Evolutionary conservation across 148 eudicot genomes (phyloP), one percentile per base, ranked within the genome.

Genomic region (Vaccinium macrocarpon): DNA sequence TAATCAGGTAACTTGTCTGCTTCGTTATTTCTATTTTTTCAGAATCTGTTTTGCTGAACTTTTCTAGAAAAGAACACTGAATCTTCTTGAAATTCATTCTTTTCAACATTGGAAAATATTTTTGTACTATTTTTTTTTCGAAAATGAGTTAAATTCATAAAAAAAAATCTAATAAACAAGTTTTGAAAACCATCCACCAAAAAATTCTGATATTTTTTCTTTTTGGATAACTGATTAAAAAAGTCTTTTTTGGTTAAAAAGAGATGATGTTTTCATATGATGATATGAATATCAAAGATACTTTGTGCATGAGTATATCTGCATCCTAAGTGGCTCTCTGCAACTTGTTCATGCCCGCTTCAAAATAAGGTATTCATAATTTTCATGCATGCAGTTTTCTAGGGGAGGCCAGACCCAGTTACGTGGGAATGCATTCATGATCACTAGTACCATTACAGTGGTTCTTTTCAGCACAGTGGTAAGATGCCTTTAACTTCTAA

Each of bases 391-490:
- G 89, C 90, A 94, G 98, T 94, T 94, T 83, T 91, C 94, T 16
- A 86, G 82, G 70, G 84, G 61, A 42, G 95, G 98, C 32, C 89
- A 91, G 53, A 92, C 98, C 35, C 88, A 89, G 76, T 84, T 88
- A 83, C 94, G 82, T 48, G 93, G 85, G 68, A 91, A 91, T 86
- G 94, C 98, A 7, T 86, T 94, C 85, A 90, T 94, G 98, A 94
- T 94, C 82, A 94, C 98, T 66, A 91, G 95, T 87, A 93, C 98
- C 66, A 94, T 94, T 62, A 90, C 94, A 2, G 89, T 94, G 75
- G 93, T 94, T 84, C 93, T 94, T 57, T 93, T 93, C 91, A 94
- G 98, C 88, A 94, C 98, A 68, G 89, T 88, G 94, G 98, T 94
- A 87, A 87, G 90, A 76, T 46, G 49, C 80, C 51, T 74, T 74